Percentiles rank a stretch among this genome's conserved stretches.
Evolutionary conservation across 495 filamentous ascomycete genomes (phyloP).

Genomic region (Talaromyces adpressus): DNA sequence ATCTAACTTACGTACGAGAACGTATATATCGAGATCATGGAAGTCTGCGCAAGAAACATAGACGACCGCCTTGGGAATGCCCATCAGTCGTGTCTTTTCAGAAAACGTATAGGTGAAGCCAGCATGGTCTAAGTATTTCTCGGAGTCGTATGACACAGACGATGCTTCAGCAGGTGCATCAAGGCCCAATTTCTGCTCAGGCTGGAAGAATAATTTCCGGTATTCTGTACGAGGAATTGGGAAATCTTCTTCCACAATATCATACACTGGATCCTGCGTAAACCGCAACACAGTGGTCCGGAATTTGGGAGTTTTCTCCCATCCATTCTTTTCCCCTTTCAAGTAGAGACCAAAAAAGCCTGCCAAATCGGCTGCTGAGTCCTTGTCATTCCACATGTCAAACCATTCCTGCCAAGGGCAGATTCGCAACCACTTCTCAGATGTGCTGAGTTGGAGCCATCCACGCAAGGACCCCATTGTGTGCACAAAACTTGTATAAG

Average conservation of each 20-base stretch:
- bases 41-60: constrained; percentile 30
- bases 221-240: no score
- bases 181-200: no score
- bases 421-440: background rate
- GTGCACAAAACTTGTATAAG: background rate
- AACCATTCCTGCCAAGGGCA: background rate
- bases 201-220: no score
- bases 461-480: background rate
- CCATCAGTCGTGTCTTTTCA: constrained; percentile 19
- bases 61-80: constrained; percentile 28
- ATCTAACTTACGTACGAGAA: constrained; percentile 30
- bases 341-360: no score
- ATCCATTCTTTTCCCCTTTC: no score
- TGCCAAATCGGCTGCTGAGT: background rate
- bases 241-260: no score
- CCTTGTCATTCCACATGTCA: background rate
- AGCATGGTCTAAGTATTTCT: no score
- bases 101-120: constrained; percentile 26
- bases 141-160: no score
- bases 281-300: no score
- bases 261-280: no score
- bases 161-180: no score
- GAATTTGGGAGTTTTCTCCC: no score
- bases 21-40: constrained; percentile 34
- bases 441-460: background rate